Evolutionary conservation across 257 asterid genomes (phyloP), one percentile per base, ranked within the genome.

Genomic region (Scutellaria barbata): DNA sequence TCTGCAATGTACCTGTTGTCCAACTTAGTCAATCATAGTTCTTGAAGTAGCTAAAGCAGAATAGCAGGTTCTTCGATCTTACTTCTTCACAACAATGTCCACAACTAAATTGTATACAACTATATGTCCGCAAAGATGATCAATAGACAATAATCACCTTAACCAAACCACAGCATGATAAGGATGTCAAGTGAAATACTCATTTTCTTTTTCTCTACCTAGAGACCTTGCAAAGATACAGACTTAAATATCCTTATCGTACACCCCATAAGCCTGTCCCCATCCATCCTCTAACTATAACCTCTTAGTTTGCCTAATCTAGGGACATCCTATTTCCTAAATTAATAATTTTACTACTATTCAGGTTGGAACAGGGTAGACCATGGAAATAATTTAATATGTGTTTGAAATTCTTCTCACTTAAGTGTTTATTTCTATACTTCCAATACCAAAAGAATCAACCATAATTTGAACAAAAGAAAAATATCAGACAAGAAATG

Each of bases 1-100:
- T 94, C 99, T 40, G 84, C 92, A 75, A 89, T 73, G 75, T 91
- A 94, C 96, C 99, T 94, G 88, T 80, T 73, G 67, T 50, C 65
- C 53, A 66, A 69, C 74, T 77, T 80, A 74, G 68, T 81, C 74
- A 80, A 75, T 75, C 47, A 56, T 52, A 74, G 14, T 25, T 73
- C 63, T 76, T 56, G 60, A 48, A 55, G 60, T 66, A 77, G 18
- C 60, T 33, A 63, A 47, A 48, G 22, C 10, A 57, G 35, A 68
- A 65, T 58, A 37, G 46, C 33, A 43, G n/a, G 12, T 16, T 63
- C 39, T 72, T 10, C 53, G n/a, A 71, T 39, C 63, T 48, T 54
- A 62, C 17, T 47, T 30, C 57, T 25, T 52, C 50, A 66, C 54
- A 53, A 61, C 6, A 45, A 65, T 63, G 52, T 62, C 50, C 33